Evolutionary conservation across 2,329 filamentous ascomycete species (phyloP).

Genomic region (Coccinonectria pachysandricola): DNA sequence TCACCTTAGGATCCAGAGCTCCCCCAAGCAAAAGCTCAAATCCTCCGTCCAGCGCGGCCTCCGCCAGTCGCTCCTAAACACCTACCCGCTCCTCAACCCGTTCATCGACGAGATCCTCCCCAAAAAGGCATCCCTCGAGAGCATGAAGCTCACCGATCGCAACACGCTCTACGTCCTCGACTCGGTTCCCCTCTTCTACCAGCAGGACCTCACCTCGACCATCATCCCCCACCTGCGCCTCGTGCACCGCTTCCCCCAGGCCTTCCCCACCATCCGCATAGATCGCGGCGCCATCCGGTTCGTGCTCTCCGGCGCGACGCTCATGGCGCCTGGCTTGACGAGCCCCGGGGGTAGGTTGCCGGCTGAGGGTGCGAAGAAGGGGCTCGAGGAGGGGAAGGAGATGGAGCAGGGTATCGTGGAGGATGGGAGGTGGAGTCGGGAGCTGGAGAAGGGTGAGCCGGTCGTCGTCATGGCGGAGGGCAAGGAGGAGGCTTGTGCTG

Average conservation of each 20-base stretch:
- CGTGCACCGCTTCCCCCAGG: constrained; percentile 79
- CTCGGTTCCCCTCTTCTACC: constrained; percentile 76
- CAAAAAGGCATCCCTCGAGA: constrained; percentile 84
- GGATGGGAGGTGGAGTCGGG: constrained; percentile 49
- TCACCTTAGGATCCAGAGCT: constrained; percentile 53
- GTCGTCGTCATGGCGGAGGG: constrained; percentile 89
- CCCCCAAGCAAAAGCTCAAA: constrained; percentile 92
- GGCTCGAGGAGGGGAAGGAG: constrained; percentile 30
- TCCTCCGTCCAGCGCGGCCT: constrained; percentile 86
- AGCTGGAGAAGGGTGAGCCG: constrained; percentile 69
- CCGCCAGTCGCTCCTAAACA: constrained; percentile 69
- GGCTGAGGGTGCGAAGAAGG: constrained; percentile 28
- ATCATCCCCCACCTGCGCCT: constrained; percentile 82
- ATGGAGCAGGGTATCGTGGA: constrained; percentile 32
- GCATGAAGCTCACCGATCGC: constrained; percentile 87
- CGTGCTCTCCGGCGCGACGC: constrained; percentile 81
- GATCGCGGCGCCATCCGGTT: constrained; percentile 96
- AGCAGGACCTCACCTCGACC: constrained; percentile 63
- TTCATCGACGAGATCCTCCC: constrained; percentile 91
- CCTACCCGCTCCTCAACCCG: constrained; percentile 76
- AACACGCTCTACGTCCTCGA: constrained; percentile 81
- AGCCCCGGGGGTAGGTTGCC: constrained; percentile 73
- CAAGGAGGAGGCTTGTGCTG: constrained; percentile 81
- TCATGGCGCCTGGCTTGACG: constrained; percentile 94
- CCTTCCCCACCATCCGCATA: constrained; percentile 77